Percentiles rank a stretch among this genome's conserved stretches.
phyloP scores from a whole-genome alignment of 306 rosid species.

The Sicyos edulis region DNA sequence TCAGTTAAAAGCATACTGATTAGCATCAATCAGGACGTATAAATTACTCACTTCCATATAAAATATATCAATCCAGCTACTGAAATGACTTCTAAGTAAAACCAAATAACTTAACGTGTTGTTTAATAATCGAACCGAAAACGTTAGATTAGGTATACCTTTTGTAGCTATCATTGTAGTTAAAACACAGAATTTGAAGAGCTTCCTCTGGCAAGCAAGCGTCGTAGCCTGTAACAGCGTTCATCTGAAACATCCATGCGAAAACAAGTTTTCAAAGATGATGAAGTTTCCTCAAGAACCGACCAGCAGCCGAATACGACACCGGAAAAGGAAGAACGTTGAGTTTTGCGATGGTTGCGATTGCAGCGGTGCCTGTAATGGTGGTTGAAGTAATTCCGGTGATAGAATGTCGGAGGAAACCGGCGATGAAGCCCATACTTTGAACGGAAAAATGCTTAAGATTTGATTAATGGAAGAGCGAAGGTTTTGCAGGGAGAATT shows the following conservation, averaged over 20 bases:
- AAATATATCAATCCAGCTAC: slow-evolving; percentile 3
- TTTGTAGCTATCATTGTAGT: slow-evolving; percentile 24
- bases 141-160: slow-evolving; percentile 27
- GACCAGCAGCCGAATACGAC: neutral
- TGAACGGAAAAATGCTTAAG: slow-evolving; percentile 1
- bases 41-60: neutral
- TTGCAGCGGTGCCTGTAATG: neutral
- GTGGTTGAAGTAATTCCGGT: neutral
- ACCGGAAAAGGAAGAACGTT: neutral
- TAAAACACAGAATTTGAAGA: slow-evolving; percentile 42
- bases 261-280: neutral
- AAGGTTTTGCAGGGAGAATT: slow-evolving; percentile 5
- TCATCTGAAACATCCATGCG: slow-evolving; percentile 3
- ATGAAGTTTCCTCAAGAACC: neutral
- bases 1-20: neutral
- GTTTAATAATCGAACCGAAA: slow-evolving; percentile 7
- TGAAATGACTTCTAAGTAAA: slow-evolving; percentile 7
- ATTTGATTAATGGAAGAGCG: neutral
- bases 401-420: neutral
- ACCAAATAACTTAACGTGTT: neutral
- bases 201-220: slow-evolving; percentile 30
- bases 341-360: neutral
- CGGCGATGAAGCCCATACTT: neutral
- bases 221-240: slow-evolving; percentile 34
- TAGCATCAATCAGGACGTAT: neutral